Evolutionary conservation across 2,329 filamentous ascomycete genomes (phyloP).

Genomic region (Cordyceps fumosorosea): DNA sequence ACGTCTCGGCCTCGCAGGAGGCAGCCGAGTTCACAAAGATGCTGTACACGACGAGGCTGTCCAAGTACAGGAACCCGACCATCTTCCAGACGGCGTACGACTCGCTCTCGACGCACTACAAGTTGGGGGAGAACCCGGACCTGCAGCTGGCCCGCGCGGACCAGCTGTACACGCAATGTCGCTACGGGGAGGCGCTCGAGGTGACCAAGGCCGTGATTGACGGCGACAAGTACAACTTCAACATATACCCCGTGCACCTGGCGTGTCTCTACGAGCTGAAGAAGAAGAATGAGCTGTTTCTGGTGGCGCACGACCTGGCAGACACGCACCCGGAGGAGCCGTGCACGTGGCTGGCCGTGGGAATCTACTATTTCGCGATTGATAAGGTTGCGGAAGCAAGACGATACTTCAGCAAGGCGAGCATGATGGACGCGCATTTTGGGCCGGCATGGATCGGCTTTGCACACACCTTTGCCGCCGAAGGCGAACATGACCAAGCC

Average conservation of each 20-base stretch:
- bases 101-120: constrained; percentile 89
- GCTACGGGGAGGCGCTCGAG: constrained; percentile 77
- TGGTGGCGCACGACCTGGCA: constrained; percentile 86
- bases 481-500: constrained; percentile 96
- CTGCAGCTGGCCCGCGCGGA: constrained; percentile 86
- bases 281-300: constrained; percentile 81
- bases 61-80: constrained; percentile 85
- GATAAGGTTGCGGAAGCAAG: constrained; percentile 87
- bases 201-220: constrained; percentile 79
- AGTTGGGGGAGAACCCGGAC: constrained; percentile 77
- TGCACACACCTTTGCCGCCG: constrained; percentile 93
- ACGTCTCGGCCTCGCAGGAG: constrained; percentile 67
- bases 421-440: constrained; percentile 95
- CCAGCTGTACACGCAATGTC: constrained; percentile 88
- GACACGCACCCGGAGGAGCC: constrained; percentile 88
- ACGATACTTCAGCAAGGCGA: constrained; percentile 94
- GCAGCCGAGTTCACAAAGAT: constrained; percentile 91
- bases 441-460: constrained; percentile 98
- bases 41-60: constrained; percentile 90
- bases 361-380: constrained; percentile 88
- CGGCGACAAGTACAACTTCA: constrained; percentile 82
- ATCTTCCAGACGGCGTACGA: constrained; percentile 82
- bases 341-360: constrained; percentile 89
- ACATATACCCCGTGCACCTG: constrained; percentile 82
- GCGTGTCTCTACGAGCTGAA: constrained; percentile 84